Percentiles rank a stretch among this genome's conserved stretches.
phyloP scores from a whole-genome alignment of 176 grass and related monocot genomes.

The Oryza longistaminata region DNA sequence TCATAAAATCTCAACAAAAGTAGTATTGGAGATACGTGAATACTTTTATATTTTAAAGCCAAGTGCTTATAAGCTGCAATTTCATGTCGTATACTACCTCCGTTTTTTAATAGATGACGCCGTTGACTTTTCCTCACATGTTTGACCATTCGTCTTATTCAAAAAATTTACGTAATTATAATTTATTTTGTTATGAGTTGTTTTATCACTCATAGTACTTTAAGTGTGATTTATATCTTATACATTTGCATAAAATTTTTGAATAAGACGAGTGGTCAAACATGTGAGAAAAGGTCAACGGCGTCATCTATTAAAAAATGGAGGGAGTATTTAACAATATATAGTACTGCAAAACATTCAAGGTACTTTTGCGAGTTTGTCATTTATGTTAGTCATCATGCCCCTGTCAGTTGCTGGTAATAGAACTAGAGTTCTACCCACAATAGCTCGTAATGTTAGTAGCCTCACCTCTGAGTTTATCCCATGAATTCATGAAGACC shows the following conservation, averaged over 20 bases:
- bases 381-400: neutral
- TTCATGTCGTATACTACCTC: neutral
- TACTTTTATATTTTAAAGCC: slow-evolving; percentile 5
- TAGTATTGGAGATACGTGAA: neutral
- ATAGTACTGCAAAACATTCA: neutral
- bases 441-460: neutral
- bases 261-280: no score
- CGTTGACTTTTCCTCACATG: no score
- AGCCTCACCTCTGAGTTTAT: neutral
- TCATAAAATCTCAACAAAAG: neutral
- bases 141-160: no score
- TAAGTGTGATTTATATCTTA: no score
- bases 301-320: no score
- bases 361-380: neutral
- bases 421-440: neutral
- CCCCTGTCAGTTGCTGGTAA: slow-evolving; percentile 6
- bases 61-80: slow-evolving; percentile 13
- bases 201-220: no score
- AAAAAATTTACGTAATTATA: no score
- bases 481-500: slow-evolving; percentile 8
- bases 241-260: no score
- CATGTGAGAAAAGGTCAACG: no score
- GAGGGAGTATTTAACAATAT: neutral
- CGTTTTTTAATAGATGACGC: no score
- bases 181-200: no score